Percentiles rank a stretch among this genome's conserved stretches.
Conservation (phyloP, 257 asterid genomes). For the Solanum clarkiae region DNA sequence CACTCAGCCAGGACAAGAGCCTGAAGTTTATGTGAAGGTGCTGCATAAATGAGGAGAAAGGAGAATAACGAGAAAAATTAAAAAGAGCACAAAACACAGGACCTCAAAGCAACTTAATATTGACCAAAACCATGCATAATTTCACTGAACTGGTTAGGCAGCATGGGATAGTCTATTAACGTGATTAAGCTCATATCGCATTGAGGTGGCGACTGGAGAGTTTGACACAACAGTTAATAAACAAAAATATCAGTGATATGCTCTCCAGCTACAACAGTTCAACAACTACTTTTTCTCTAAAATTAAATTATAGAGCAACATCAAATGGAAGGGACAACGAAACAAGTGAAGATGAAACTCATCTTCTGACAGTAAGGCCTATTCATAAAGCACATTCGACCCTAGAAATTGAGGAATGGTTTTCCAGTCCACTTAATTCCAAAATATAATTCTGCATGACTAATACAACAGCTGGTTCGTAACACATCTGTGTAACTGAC, state of each 20-base stretch:
- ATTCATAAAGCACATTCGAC: not conserved
- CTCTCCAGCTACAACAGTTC: not conserved
- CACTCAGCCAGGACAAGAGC: conserved; percentile 73
- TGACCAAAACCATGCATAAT: not conserved
- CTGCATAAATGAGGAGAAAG: conserved; percentile 25
- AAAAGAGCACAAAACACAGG: not conserved
- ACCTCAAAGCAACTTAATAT: not conserved
- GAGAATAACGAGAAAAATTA: not conserved
- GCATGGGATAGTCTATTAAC: not conserved
- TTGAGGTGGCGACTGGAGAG: not conserved
- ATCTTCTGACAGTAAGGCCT: not conserved
- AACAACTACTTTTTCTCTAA: not conserved
- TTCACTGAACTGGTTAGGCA: not conserved
- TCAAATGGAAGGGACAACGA: not conserved
- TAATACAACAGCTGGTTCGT: not conserved
- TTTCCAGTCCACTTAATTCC: not conserved
- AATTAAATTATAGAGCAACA: not conserved
- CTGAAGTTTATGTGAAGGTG: conserved; percentile 56
- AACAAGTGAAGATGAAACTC: not conserved
- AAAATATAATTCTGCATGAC: not conserved
- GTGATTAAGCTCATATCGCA: not conserved
- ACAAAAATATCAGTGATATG: not conserved
- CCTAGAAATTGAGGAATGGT: not conserved
- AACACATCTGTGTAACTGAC: not conserved
- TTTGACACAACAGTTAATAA: not conserved